phyloP scores from a whole-genome alignment of 805 yeast species.

The Kluyveromyces wickerhamii region DNA sequence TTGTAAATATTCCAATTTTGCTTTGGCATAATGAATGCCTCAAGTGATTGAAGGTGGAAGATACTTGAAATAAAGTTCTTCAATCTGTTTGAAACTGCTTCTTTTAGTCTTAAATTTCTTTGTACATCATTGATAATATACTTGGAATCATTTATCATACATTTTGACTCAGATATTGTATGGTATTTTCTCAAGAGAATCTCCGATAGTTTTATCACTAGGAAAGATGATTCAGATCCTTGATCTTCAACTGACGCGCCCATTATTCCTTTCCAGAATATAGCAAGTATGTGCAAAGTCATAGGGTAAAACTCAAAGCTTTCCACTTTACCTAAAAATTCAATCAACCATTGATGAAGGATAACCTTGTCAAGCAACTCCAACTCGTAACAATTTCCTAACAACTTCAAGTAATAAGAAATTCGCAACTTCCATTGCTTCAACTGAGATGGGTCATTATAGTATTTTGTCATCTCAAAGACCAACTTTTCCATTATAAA shows the following conservation, averaged over 20 bases:
- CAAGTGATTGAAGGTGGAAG: conserved; percentile 32
- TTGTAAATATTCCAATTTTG: conserved; percentile 50
- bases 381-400: conserved; percentile 62
- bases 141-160: conserved; percentile 31
- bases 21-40: conserved; percentile 55
- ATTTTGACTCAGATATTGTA: conserved; percentile 28
- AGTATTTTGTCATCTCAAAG: conserved; percentile 26
- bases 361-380: conserved; percentile 52
- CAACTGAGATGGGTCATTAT: conserved; percentile 23
- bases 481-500: conserved; percentile 36
- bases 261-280: conserved; percentile 66
- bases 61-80: conserved; percentile 23
- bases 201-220: conserved; percentile 61
- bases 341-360: conserved; percentile 58
- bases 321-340: conserved; percentile 38
- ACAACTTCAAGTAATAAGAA: conserved; percentile 50
- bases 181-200: conserved; percentile 43
- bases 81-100: conserved; percentile 21
- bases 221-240: conserved; percentile 33
- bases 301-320: conserved; percentile 37
- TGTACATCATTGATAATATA: conserved; percentile 32
- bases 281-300: conserved; percentile 44
- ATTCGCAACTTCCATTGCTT: conserved; percentile 40
- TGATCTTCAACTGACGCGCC: conserved; percentile 17
- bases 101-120: conserved; percentile 28